phyloP scores from a whole-genome alignment of 1,284 basidiomycete species.

The Cystobasidiaceae sp. region DNA sequence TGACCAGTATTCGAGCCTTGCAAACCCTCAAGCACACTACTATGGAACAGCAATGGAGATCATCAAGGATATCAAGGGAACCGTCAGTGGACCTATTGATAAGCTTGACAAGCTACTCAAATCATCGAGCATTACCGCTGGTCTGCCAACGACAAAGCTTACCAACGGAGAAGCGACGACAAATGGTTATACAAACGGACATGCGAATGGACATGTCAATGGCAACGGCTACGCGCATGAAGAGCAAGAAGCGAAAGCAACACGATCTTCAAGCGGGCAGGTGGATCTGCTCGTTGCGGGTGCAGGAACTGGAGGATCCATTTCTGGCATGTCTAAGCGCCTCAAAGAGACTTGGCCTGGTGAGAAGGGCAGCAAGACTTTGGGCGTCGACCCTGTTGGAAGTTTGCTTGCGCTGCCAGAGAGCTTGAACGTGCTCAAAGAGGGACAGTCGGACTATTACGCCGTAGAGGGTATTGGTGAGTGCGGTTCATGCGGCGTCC shows the following conservation, averaged over 20 bases:
- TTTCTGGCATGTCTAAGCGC: slow-evolving; percentile 78
- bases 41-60: slow-evolving; percentile 83
- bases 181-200: too few relatives aligned
- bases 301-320: slow-evolving; percentile 90
- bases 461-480: slow-evolving; percentile 86
- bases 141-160: slow-evolving; percentile 1
- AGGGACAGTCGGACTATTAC: slow-evolving; percentile 61
- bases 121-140: background rate
- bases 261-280: slow-evolving; percentile 51
- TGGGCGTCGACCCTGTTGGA: slow-evolving; percentile 92
- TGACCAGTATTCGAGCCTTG: slow-evolving; percentile 63
- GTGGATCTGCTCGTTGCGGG: slow-evolving; percentile 82
- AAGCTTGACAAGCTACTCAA: slow-evolving; percentile 14
- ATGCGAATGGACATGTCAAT: background rate
- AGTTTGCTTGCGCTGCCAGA: slow-evolving; percentile 77
- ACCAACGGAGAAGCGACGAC: too few relatives aligned
- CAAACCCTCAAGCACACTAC: slow-evolving; percentile 89
- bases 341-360: slow-evolving; percentile 58
- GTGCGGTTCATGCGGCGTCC: slow-evolving; percentile 62
- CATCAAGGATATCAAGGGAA: slow-evolving; percentile 52
- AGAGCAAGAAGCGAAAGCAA: slow-evolving; percentile 30
- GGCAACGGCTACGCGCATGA: slow-evolving; percentile 1
- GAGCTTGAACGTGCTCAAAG: slow-evolving; percentile 54
- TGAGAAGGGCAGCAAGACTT: slow-evolving; percentile 61
- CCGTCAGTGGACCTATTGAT: slow-evolving; percentile 27